Evolutionary conservation across 345 rosid genomes (phyloP), one percentile per base, ranked within the genome.

Genomic region (Eutrema japonicum): DNA sequence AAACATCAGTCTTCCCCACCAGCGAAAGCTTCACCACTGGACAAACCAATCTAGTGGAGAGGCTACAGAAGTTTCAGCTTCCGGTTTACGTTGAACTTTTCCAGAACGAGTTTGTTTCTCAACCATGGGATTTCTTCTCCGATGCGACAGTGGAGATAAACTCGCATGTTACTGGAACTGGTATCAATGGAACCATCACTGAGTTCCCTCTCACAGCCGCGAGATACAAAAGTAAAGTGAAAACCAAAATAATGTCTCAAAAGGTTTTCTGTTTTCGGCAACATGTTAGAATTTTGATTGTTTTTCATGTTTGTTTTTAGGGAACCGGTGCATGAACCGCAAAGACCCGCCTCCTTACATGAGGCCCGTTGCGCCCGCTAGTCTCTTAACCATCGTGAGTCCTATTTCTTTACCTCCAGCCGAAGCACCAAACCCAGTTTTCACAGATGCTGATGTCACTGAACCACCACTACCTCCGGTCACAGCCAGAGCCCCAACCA

Each of bases 61-160:
- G 66, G 76, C 82, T 95, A 6, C 80, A 67, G 6, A 70, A 82
- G 35, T 75, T 63, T 66, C 70, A 83, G 47, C 89, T 95, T 5
- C 55, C 86, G 0, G 96, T 95, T 71, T 90, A 87, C 27, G 94
- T 86, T 7, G 79, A 84, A 71, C 56, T 77, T 38, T 90, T 95
- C 81, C 79, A 78, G 67, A 95, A 95, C 47, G 99, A 95, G 82
- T 95, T 88, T 74, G 76, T 83, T 29, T 90, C 99, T 78, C 97
- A 92, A 70, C 80, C 96, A n/a, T 95, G 89, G 90, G 99, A 95
- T 71, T 92, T 87, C 83, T 90, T 88, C 72, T 69, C 99, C 3
- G 98, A 95, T 58, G 74, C 91, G 14, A 89, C 86, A 2, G 89
- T 84, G 4, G 97, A 95, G 85, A 58, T 95, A 51, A 92, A 92